Base-by-base conservation (phyloP, 768 basidiomycete genomes). In the Rhodotorula babjevae region DNA sequence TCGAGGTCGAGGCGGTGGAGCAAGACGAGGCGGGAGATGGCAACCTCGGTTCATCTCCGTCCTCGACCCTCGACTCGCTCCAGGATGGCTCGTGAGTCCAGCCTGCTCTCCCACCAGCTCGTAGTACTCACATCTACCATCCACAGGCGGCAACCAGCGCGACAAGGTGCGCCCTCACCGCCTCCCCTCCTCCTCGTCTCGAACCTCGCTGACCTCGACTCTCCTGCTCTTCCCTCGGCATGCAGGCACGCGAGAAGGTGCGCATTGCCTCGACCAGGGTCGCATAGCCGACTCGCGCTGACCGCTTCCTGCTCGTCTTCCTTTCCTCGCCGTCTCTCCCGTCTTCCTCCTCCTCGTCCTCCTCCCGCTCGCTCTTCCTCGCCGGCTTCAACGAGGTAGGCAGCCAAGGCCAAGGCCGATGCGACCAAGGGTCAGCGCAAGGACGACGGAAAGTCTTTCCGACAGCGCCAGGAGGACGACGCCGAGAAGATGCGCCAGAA, bases 71-170 rank as follows among this genome's bases (percentile, higher is more conserved):
- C 29, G 10, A 31, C 2, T 25, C 33, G 23, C 21, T 53, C 29
- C 27, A 7, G 23, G 23, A 61, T 61, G 60, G 42, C 44, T n/a
- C 60, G 60, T 44, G 60, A n/a, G 42, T 46, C 6, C 42, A 29
- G 47, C 16, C 6, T 9, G 19, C 40, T n/a, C 46, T 49, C 15
- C 56, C 18, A 1, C 18, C 1, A 27, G 16, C 25, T 49, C 53
- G 2, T 53, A 27, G 3, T 3, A 11, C 46, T 15, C 2, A 25
- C 23, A 33, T 19, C 15, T 23, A n/a, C 27, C 23, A 33, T 15
- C 29, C 21, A 9, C 56, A 71, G 69, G 70, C 15, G 70, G 74
- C 6, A 75, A 75, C 36, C 74, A 75, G 65, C 67, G 74, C 2
- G 74, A 75, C 36, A 55, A 49, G 29, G 67, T 52, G 49, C 42